Conservation (phyloP, 495 filamentous ascomycete genomes). For the Endocarpon pusillum region DNA sequence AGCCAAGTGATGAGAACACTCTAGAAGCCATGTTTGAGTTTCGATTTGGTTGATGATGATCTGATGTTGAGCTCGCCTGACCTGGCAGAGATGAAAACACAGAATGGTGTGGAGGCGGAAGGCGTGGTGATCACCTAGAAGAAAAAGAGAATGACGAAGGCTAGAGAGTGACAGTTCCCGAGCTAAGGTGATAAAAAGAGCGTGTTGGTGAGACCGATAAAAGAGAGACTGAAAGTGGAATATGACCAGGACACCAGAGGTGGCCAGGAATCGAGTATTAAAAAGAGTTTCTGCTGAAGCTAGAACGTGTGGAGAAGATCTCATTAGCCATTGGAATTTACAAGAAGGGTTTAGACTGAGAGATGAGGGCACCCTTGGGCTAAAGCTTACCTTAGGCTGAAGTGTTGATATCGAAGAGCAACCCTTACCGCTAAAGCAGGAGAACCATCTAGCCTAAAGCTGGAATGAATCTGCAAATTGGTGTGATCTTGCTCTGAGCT, state of each 20-base stretch:
- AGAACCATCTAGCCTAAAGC: not conserved
- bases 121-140: not conserved
- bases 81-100: not conserved
- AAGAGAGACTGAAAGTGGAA: slow-evolving; percentile 1
- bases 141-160: not conserved
- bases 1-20: too few relatives aligned
- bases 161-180: not conserved
- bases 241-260: not conserved
- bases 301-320: not conserved
- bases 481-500: not conserved
- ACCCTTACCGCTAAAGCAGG: not conserved
- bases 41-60: not conserved
- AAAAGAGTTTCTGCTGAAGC: not conserved
- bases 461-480: not conserved
- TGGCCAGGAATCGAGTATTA: slow-evolving; percentile 1
- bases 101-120: not conserved
- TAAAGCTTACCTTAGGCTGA: slow-evolving; percentile 1
- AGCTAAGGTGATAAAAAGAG: not conserved
- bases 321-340: slow-evolving; percentile 1
- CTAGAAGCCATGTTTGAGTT: too few relatives aligned
- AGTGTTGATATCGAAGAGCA: not conserved
- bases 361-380: not conserved
- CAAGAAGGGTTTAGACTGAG: not conserved
- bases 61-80: not conserved
- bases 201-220: not conserved